These are phyloP conservation scores for Neurospora sp. DNA, from an alignment of 495 filamentous ascomycete species.

Conservation along the genomic window DNA sequence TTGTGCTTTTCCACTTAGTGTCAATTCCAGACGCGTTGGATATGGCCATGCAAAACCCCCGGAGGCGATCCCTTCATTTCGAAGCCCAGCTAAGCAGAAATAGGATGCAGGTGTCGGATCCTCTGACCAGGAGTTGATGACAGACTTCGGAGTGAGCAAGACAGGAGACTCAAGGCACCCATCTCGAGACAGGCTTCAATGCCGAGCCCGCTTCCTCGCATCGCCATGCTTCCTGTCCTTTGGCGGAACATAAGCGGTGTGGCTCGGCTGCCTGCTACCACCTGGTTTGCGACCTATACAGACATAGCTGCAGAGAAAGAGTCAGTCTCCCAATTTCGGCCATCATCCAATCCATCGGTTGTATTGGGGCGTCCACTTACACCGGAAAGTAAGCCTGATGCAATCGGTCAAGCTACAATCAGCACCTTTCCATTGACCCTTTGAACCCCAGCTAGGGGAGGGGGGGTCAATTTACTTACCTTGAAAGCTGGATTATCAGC, in stretches of 20 bases:
- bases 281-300: conserved; percentile 43
- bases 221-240: conserved; percentile 18
- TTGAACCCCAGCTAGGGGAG: conserved; percentile 1
- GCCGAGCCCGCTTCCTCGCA: conserved; percentile 17
- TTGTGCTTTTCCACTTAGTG: neutral
- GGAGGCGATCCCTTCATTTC: neutral
- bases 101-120: neutral
- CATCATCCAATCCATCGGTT: neutral
- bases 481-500: conserved; percentile 54
- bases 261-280: conserved; percentile 17
- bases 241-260: conserved; percentile 10
- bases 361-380: conserved; percentile 35
- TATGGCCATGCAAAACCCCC: neutral
- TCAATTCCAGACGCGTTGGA: neutral
- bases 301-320: conserved; percentile 34
- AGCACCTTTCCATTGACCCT: neutral
- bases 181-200: neutral
- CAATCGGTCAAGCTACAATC: neutral
- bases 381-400: conserved; percentile 61
- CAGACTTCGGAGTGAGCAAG: neutral
- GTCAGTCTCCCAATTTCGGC: conserved; percentile 7
- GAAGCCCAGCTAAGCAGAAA: neutral
- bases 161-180: neutral
- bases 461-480: conserved; percentile 27
- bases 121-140: neutral